phyloP scores from a whole-genome alignment of 75 land plant genomes.

The Picea sitchensis region DNA sequence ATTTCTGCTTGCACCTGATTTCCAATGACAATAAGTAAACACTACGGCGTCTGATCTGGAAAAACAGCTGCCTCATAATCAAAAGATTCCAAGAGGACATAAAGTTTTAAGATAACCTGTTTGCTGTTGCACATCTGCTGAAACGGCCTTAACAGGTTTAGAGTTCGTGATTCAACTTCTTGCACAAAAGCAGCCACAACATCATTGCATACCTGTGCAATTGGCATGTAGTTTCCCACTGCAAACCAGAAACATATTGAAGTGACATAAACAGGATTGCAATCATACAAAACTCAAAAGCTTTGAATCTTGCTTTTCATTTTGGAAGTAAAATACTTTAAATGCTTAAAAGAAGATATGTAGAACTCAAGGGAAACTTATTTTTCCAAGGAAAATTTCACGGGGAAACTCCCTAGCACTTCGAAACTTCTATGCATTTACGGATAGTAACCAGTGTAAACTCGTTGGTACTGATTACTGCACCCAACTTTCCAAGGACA shows the following conservation, averaged over 20 bases:
- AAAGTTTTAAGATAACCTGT: slow-evolving; percentile 20
- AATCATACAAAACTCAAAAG: too few species aligned
- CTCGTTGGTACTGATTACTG: too few species aligned
- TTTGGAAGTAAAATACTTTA: too few species aligned
- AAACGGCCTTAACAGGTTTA: slow-evolving; percentile 26
- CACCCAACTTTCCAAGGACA: too few species aligned
- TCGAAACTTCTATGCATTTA: too few species aligned
- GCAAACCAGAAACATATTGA: slow-evolving; percentile 19
- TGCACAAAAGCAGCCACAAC: slow-evolving; percentile 31
- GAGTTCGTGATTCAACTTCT: slow-evolving; percentile 26
- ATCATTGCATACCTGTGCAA: slow-evolving; percentile 28
- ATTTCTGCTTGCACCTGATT: slow-evolving; percentile 32
- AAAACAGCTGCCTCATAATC: neutral
- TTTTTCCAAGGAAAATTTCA: too few species aligned
- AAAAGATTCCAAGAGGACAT: neutral
- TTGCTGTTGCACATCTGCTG: slow-evolving; percentile 25
- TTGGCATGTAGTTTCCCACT: slow-evolving; percentile 36
- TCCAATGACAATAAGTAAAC: neutral
- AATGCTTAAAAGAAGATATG: too few species aligned
- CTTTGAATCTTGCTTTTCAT: too few species aligned
- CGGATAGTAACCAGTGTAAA: too few species aligned
- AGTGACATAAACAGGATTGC: neutral
- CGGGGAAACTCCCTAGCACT: too few species aligned
- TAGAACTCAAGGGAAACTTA: too few species aligned
- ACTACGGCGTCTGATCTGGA: neutral